phyloP scores from a whole-genome alignment of 192 early-diverging fungal genomes.

The Coemansia sp. region DNA sequence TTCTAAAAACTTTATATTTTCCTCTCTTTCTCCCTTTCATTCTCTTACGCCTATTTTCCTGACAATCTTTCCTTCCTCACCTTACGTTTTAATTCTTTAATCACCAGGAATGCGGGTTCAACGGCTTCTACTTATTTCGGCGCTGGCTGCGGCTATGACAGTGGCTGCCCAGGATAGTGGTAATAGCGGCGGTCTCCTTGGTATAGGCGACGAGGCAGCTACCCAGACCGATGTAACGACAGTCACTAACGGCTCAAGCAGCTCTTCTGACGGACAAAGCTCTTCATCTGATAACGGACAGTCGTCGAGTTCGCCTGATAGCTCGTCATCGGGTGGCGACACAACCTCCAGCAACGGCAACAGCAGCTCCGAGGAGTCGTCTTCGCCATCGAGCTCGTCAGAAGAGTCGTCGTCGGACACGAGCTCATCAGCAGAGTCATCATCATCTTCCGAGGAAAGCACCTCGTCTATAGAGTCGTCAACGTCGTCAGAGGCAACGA shows the following conservation, averaged over 20 bases:
- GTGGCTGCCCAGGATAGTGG: not conserved
- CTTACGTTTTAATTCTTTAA: not conserved
- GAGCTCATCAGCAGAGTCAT: not conserved
- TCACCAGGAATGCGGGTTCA: not conserved
- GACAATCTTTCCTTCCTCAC: not conserved
- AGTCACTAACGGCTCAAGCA: not conserved
- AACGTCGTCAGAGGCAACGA: not conserved
- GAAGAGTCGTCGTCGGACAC: not conserved
- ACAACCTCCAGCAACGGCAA: not conserved
- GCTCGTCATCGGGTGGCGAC: not conserved
- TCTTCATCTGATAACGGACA: not conserved
- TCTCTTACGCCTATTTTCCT: not conserved
- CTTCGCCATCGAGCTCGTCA: not conserved
- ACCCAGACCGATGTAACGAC: not conserved
- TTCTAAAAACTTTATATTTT: not conserved
- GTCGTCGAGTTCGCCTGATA: not conserved
- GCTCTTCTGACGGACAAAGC: not conserved
- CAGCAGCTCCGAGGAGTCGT: not conserved
- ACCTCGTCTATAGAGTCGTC: not conserved
- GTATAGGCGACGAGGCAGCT: not conserved
- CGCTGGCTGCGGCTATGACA: not conserved
- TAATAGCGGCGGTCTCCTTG: not conserved
- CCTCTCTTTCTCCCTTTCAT: not conserved
- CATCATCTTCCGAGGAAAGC: not conserved
- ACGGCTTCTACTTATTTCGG: not conserved